Conservation (phyloP, 2,329 filamentous ascomycete species). For the Microsporum audouinii region DNA sequence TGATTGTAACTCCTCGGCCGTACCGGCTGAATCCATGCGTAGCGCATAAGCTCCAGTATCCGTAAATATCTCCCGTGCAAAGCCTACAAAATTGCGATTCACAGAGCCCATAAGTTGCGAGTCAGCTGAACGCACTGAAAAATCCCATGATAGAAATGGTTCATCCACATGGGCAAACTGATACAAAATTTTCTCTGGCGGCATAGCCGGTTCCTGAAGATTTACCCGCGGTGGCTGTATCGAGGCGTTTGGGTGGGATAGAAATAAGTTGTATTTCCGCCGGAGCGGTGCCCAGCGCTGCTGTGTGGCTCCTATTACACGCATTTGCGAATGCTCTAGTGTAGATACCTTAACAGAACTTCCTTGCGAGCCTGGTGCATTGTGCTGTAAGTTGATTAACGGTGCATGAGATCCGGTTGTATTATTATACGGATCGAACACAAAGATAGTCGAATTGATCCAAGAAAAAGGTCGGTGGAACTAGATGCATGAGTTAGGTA, state of each 20-base stretch:
- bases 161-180: slow-evolving; percentile 55
- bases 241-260: slow-evolving; percentile 38
- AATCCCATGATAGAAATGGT: slow-evolving; percentile 54
- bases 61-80: slow-evolving; percentile 53
- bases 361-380: slow-evolving; percentile 34
- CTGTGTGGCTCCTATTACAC: slow-evolving; percentile 52
- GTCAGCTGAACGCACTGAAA: slow-evolving; percentile 44
- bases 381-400: slow-evolving; percentile 24
- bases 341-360: slow-evolving; percentile 43
- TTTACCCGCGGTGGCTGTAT: slow-evolving; percentile 33
- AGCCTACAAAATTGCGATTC: slow-evolving; percentile 52
- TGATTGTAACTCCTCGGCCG: slow-evolving; percentile 29
- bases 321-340: slow-evolving; percentile 46
- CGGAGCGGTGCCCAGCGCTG: slow-evolving; percentile 53
- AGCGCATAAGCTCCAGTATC: slow-evolving; percentile 55
- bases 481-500: slow-evolving; percentile 16
- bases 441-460: slow-evolving; percentile 49
- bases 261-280: slow-evolving; percentile 54
- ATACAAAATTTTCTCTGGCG: slow-evolving; percentile 36
- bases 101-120: slow-evolving; percentile 47
- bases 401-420: slow-evolving; percentile 25
- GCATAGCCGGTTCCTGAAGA: slow-evolving; percentile 37
- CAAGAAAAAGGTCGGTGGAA: slow-evolving; percentile 54
- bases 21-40: slow-evolving; percentile 49
- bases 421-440: slow-evolving; percentile 42